Conservation (phyloP, 2,329 filamentous ascomycete genomes). For the Sordariomycetes sp. region DNA sequence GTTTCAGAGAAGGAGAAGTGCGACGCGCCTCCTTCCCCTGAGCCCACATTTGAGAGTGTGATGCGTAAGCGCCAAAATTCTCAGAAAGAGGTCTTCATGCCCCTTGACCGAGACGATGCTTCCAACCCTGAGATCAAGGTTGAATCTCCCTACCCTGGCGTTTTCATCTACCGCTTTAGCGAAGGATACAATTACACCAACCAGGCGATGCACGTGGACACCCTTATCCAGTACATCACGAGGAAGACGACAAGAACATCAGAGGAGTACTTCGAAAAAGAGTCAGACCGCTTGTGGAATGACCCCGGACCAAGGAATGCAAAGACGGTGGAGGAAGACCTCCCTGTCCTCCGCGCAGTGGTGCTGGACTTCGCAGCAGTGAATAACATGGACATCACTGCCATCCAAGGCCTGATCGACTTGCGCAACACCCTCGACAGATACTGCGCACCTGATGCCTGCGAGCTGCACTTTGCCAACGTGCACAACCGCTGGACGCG, state of each 20-base stretch:
- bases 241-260: slow-evolving; percentile 28
- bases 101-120: slow-evolving; percentile 28
- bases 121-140: slow-evolving; percentile 34
- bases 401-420: slow-evolving; percentile 47
- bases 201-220: slow-evolving; percentile 36
- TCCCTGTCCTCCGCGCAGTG: slow-evolving; percentile 41
- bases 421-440: slow-evolving; percentile 43
- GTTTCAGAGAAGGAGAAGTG: neutral
- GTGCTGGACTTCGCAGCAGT: slow-evolving; percentile 50
- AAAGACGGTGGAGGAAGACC: slow-evolving; percentile 12
- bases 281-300: slow-evolving; percentile 44
- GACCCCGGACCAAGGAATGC: slow-evolving; percentile 30
- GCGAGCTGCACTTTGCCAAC: slow-evolving; percentile 46
- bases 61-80: neutral
- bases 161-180: slow-evolving; percentile 42
- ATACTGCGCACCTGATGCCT: slow-evolving; percentile 36
- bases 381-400: slow-evolving; percentile 48
- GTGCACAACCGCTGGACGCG: slow-evolving; percentile 48
- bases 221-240: slow-evolving; percentile 27
- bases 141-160: slow-evolving; percentile 33
- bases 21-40: neutral
- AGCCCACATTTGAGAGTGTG: neutral
- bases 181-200: slow-evolving; percentile 46
- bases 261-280: slow-evolving; percentile 23
- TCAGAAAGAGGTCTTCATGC: slow-evolving; percentile 27